phyloP scores from a whole-genome alignment of 1,284 basidiomycete species.

The Fomitopsis betulina region DNA sequence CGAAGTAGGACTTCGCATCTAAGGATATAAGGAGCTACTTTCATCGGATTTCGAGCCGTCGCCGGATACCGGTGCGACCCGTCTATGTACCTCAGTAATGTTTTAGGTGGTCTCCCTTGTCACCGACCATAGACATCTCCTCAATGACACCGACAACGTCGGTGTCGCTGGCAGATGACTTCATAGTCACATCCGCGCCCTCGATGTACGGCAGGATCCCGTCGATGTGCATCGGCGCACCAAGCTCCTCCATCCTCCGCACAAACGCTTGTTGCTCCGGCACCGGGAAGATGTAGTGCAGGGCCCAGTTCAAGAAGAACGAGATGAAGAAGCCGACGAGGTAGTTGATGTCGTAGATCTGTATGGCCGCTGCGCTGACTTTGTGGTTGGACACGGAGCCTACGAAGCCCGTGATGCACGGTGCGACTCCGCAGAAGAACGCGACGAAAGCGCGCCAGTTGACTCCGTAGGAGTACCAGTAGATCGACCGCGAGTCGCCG shows the following conservation, averaged over 20 bases:
- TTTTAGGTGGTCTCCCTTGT: neutral
- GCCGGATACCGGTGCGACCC: too few species aligned
- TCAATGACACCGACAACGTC: neutral
- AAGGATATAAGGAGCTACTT: too few species aligned
- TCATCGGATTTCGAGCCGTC: too few species aligned
- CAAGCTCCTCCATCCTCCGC: neutral
- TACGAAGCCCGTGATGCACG: constrained; percentile 19
- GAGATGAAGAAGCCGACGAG: constrained; percentile 14
- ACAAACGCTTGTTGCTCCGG: constrained; percentile 1
- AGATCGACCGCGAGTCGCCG: constrained; percentile 13
- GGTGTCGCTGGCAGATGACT: neutral
- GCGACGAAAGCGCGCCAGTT: constrained; percentile 18
- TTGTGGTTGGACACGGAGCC: constrained; percentile 12
- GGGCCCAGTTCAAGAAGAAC: constrained; percentile 2
- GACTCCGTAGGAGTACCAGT: constrained; percentile 17
- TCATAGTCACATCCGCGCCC: neutral
- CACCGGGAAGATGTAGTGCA: constrained; percentile 3
- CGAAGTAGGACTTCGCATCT: too few species aligned
- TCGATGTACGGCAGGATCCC: neutral
- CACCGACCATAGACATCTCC: neutral
- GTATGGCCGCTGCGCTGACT: constrained; percentile 7
- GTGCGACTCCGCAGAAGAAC: constrained; percentile 17
- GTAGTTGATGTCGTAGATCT: constrained; percentile 17
- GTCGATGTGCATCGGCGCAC: constrained; percentile 4
- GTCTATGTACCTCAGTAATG: too few species aligned